phyloP scores from a whole-genome alignment of 495 filamentous ascomycete genomes.

The Apiosordaria backusii region DNA sequence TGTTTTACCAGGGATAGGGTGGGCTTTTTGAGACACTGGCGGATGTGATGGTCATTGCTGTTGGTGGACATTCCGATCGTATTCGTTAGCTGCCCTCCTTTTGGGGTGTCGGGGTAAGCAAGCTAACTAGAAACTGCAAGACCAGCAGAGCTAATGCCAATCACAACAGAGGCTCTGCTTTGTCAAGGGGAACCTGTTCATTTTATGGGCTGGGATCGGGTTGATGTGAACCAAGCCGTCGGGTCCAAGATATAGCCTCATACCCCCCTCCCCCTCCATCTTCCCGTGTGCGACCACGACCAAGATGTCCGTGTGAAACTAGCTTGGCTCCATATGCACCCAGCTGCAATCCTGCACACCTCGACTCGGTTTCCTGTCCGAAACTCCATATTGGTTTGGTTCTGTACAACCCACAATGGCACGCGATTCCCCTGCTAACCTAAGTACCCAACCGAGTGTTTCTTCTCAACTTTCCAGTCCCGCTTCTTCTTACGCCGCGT shows the following conservation, averaged over 20 bases:
- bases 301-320: neutral
- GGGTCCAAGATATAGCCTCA: neutral
- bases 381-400: slow-evolving; percentile 9
- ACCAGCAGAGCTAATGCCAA: neutral
- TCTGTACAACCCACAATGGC: neutral
- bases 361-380: slow-evolving; percentile 14
- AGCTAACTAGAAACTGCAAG: neutral
- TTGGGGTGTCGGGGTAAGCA: neutral
- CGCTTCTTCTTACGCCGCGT: neutral
- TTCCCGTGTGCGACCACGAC: neutral
- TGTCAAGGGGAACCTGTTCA: neutral
- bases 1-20: neutral
- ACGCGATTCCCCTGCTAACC: neutral
- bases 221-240: neutral
- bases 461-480: neutral
- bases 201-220: neutral
- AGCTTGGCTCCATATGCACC: neutral
- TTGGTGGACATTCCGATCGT: neutral
- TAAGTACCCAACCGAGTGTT: neutral
- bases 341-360: neutral
- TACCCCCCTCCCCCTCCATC: neutral
- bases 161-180: neutral
- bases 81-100: neutral
- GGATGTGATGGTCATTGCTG: neutral
- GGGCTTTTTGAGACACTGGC: neutral